Evolutionary conservation across 2,329 filamentous ascomycete species (phyloP), one percentile per base, ranked within the genome.

Genomic region (Drechslerella coelobrocha): DNA sequence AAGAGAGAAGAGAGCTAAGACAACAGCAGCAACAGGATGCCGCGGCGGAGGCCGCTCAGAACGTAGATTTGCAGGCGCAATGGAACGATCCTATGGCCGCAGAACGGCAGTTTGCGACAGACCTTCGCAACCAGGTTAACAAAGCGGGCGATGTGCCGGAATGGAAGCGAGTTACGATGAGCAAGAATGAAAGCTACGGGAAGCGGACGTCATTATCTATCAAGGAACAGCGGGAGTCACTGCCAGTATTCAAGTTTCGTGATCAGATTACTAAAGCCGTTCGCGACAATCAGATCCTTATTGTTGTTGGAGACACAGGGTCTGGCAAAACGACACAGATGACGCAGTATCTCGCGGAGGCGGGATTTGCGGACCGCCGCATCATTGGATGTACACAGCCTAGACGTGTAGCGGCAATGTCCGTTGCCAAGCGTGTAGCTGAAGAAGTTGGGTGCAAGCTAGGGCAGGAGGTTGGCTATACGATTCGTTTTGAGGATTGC

Each of bases 11-110:
- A 77, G 94, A 99, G 69, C 76, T 97, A 74, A 87, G 91, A 71
- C 91, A 96, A 76, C 89, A 95, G 77, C 93, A 99, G 79, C 87
- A 86, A 0, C 89, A 95, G 68, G 91, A 89, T 81, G 85, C 76
- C n/a, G 82, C 82, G 1, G 89, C 91, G 21, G 87, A 94, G 72
- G 87, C 90, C 73, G 84, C 87, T 1, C 82, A 87, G 0, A 89
- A 92, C 76, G 89, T 94, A 29, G 92, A 97, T 76, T 82, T 99
- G 2, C 87, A 89, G 56, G 87, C 90, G 10, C 92, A 97, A 78
- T 99, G 95, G 95, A 89, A 97, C 65, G 94, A 99, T 78, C 94
- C 94, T 0, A 96, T 99, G 92, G 89, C 91, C 12, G 86, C 88
- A 23, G 86, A 92, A 78, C 85, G 89, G 61, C 89, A 94, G 74